phyloP scores from a whole-genome alignment of 192 early-diverging fungal species.

The Thamnidium elegans region DNA sequence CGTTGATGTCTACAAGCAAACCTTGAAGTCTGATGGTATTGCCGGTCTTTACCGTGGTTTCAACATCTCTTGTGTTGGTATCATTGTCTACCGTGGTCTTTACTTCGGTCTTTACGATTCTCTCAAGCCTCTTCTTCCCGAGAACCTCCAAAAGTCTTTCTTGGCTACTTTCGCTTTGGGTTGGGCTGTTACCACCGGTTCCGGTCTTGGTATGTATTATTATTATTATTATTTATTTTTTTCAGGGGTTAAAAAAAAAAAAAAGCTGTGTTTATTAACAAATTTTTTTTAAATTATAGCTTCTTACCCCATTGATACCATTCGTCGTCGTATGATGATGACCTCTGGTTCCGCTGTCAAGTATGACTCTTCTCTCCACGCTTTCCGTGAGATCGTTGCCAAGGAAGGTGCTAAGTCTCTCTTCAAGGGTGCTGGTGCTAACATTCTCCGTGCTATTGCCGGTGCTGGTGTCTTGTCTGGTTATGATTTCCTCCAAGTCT shows the following conservation, averaged over 20 bases:
- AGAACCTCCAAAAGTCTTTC: constrained; percentile 33
- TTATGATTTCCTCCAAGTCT: constrained; percentile 60
- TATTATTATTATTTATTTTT: constrained; percentile 6
- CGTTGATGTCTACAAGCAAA: constrained; percentile 83
- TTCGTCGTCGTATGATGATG: constrained; percentile 97
- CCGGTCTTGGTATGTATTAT: constrained; percentile 57
- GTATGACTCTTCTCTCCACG: constrained; percentile 85
- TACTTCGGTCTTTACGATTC: constrained; percentile 80
- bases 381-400: constrained; percentile 83
- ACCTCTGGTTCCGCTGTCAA: constrained; percentile 87
- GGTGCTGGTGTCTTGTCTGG: constrained; percentile 92
- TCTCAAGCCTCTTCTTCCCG: constrained; percentile 48
- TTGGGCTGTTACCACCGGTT: constrained; percentile 81
- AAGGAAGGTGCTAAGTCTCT: constrained; percentile 92
- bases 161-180: constrained; percentile 39
- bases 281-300: constrained; percentile 34
- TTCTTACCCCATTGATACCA: constrained; percentile 97
- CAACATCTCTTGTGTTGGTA: constrained; percentile 85
- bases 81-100: constrained; percentile 84
- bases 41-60: constrained; percentile 97
- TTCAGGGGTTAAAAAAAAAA: background rate
- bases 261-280: background rate
- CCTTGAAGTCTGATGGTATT: constrained; percentile 74
- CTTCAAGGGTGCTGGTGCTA: constrained; percentile 99
- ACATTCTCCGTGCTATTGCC: constrained; percentile 97